Conservation (phyloP, 116 monocot genomes). For the Phalaenopsis hybrid region DNA sequence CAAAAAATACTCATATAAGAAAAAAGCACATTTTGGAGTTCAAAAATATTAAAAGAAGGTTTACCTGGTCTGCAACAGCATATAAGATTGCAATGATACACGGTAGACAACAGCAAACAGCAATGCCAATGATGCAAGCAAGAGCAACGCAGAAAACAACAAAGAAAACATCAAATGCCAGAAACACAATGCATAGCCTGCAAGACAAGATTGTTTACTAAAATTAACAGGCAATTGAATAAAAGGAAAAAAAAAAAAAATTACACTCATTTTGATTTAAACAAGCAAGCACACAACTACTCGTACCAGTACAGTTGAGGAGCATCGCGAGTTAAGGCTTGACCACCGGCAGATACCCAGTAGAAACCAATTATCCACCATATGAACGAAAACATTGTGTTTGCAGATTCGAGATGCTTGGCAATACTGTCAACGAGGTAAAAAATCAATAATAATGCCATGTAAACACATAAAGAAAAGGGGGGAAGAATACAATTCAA, state of each 20-base stretch:
- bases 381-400: conserved; percentile 45
- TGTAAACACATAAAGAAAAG: background rate
- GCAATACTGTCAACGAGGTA: conserved; percentile 23
- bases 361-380: conserved; percentile 66
- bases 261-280: background rate
- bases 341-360: conserved; percentile 47
- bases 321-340: conserved; percentile 32
- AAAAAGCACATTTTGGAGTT: background rate
- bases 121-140: conserved; percentile 47
- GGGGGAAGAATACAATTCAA: background rate
- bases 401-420: conserved; percentile 44
- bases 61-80: conserved; percentile 51
- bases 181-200: conserved; percentile 51
- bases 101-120: conserved; percentile 52
- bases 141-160: conserved; percentile 52
- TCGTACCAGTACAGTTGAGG: conserved; percentile 49
- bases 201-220: conserved; percentile 2
- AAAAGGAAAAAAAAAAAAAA: background rate
- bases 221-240: background rate
- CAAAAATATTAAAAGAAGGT: background rate
- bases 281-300: background rate
- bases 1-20: background rate
- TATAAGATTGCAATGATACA: conserved; percentile 51
- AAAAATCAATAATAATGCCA: background rate
- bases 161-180: conserved; percentile 66